Evolutionary conservation across 1,284 basidiomycete species (phyloP), one percentile per base, ranked within the genome.

Genomic region (Kalmanozyma brasiliensis): DNA sequence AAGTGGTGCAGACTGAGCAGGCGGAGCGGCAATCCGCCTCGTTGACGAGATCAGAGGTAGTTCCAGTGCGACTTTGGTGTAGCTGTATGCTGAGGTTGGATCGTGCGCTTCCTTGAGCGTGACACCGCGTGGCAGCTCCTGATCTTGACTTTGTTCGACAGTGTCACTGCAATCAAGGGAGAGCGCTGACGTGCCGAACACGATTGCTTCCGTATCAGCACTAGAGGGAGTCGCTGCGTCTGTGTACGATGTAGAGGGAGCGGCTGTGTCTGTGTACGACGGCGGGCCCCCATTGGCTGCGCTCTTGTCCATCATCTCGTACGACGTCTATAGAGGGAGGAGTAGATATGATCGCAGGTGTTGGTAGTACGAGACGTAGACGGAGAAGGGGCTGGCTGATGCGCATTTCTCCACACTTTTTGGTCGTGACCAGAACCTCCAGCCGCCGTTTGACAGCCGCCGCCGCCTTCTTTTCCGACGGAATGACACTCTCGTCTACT

Each of bases 31-130:
- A 19, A 65, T 47, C 8, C 52, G 49, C 20, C 33, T 46, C n/a
- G 37, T 42, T 0, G 57, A 17, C 3, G 59, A 36, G 22, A 65
- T 35, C 20, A 24, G 14, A 7, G 67, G 67, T 10, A 70, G 24
- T 30, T 56, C 57, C 9, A 70, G 57, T 1, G 57, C 34, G 5
- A 19, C 46, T 16, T 40, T 46, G 24, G 57, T 70, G 4, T 42
- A 26, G 32, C 30, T 56, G 35, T 62, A 62, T 7, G 36, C 14
- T 4, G 52, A 51, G 17, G 52, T 35, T 8, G 60, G 52, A 17
- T 62, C 42, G 7, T 37, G 26, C 2, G 52, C 60, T 43, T 62
- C 60, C 30, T 52, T 62, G 19, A 38, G 20, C 3, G 48, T 51
- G 14, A 62, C 44, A 5, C 60, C 52, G 13, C 36, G 60, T 32